Base-by-base conservation (phyloP, 2,329 filamentous ascomycete species). In the Tolypocladium album region DNA sequence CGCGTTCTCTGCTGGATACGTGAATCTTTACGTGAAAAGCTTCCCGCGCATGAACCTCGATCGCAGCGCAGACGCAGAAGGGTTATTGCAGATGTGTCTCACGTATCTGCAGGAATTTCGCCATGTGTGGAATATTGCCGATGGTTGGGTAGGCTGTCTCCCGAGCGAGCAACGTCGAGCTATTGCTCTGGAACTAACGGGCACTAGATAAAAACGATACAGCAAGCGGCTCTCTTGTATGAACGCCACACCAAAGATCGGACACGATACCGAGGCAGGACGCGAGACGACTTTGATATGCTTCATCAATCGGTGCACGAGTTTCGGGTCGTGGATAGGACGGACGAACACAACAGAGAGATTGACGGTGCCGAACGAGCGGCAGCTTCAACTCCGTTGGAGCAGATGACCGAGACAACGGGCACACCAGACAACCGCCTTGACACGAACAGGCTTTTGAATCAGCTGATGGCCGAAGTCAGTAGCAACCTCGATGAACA, bases 1-100 rank as follows among this genome's bases (percentile, higher is more conserved):
- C 58, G 73, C 73, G 2, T 79, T 79, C 43, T 78, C 76, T 0
- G 76, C 76, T 0, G 75, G 74, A 1, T 75, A 74, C 4, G 69
- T 78, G 56, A 78, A 76, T 34, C 62, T 75, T 0, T 78, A 78
- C 60, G 68, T 75, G 2, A 68, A 67, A 4, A 58, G 66, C 4
- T 79, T 77, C 34, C 77, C 77, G 0, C 67, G 67, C 2, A 78
- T 78, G 71, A 78, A 77, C 60, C 62, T 74, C 1, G 66, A 68
- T 1, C 63, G 71, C 15, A 74, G 71, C 56, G 62, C 63, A 1
- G 59, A 57, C 6, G 65, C 68, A 4, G 61, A 65, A 17, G 61
- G 64, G 52, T 59, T 61, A 22, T 61, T 68, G 57, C 61, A 66
- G 7, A 64, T 66, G 58, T 69, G 68, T 36, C 59, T 68, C 22